These are phyloP conservation scores for Geranomyces michiganensis DNA, from an alignment of 192 early-diverging fungal species.

Conservation along the genomic window DNA sequence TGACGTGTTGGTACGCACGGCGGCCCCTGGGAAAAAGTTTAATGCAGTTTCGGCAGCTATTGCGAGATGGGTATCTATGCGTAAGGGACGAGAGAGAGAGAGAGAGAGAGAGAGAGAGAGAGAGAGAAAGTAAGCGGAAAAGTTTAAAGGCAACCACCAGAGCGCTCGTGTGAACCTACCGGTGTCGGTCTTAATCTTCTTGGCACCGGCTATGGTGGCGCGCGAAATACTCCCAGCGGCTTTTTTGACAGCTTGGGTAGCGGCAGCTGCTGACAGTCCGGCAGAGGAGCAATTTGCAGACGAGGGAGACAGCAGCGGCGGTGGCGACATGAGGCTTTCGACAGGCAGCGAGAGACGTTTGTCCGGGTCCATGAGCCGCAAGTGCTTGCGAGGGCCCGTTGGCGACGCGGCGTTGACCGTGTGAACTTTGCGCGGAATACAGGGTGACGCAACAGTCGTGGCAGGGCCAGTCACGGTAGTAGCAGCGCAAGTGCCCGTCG, in stretches of 20 bases:
- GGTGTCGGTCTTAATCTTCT: conserved; percentile 15
- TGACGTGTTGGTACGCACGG: conserved; percentile 5
- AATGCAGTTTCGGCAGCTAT: conserved; percentile 14
- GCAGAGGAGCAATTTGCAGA: not conserved
- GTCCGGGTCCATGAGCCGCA: not conserved
- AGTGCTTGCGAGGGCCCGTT: not conserved
- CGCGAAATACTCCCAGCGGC: conserved; percentile 14
- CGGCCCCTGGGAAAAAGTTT: conserved; percentile 22
- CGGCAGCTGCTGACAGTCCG: not conserved
- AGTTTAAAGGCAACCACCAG: not conserved
- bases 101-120: not conserved
- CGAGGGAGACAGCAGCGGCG: too few species aligned
- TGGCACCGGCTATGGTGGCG: conserved; percentile 12
- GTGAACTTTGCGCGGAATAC: not conserved
- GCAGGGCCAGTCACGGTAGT: not conserved
- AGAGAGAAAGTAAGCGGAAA: not conserved
- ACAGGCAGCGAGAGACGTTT: conserved; percentile 11
- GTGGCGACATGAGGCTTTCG: not conserved
- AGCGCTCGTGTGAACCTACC: conserved; percentile 7
- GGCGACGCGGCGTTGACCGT: not conserved
- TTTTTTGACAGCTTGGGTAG: conserved; percentile 12
- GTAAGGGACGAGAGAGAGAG: not conserved
- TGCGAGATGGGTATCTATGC: conserved; percentile 9
- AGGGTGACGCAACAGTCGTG: not conserved
- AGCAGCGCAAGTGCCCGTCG: not conserved